These are phyloP conservation scores for Panaeolus cyanescens DNA, from an alignment of 768 basidiomycete species.

Conservation along the genomic window DNA sequence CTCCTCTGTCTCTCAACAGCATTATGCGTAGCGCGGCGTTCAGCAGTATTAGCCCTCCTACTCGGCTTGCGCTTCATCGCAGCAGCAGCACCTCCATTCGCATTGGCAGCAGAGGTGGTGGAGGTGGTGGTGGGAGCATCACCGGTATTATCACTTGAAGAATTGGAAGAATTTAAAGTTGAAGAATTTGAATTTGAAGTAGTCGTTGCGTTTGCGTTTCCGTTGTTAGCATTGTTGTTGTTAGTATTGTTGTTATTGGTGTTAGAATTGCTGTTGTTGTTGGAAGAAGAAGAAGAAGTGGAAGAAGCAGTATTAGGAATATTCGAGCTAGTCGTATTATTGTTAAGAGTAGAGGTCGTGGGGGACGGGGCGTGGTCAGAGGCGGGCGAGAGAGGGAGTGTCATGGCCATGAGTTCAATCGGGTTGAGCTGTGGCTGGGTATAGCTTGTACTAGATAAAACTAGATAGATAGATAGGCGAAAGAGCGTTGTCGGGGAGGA, in stretches of 20 bases:
- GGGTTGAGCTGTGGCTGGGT: neutral
- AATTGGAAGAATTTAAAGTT: neutral
- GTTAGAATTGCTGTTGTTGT: slow-evolving; percentile 13
- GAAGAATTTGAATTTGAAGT: slow-evolving; percentile 14
- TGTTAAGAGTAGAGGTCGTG: slow-evolving; percentile 26
- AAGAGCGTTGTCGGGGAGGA: slow-evolving; percentile 11
- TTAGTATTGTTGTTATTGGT: slow-evolving; percentile 15
- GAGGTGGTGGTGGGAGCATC: slow-evolving; percentile 11
- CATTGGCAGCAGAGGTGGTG: slow-evolving; percentile 18
- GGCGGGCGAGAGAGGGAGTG: slow-evolving; percentile 33
- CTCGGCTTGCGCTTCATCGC: slow-evolving; percentile 78
- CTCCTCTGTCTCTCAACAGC: slow-evolving; percentile 93
- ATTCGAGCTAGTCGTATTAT: slow-evolving; percentile 5
- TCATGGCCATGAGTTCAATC: slow-evolving; percentile 35
- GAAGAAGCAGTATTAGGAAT: slow-evolving; percentile 36
- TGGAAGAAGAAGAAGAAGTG: slow-evolving; percentile 25
- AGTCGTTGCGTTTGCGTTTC: slow-evolving; percentile 11
- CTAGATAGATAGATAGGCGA: slow-evolving; percentile 3
- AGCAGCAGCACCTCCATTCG: slow-evolving; percentile 15
- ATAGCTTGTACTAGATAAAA: neutral
- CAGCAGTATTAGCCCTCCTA: slow-evolving; percentile 93
- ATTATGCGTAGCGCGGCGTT: slow-evolving; percentile 95
- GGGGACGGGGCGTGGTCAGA: slow-evolving; percentile 44
- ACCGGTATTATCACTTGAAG: neutral
- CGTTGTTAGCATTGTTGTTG: slow-evolving; percentile 15